Base-by-base conservation (phyloP, 1,284 basidiomycete genomes). In the Marasmius oreades region DNA sequence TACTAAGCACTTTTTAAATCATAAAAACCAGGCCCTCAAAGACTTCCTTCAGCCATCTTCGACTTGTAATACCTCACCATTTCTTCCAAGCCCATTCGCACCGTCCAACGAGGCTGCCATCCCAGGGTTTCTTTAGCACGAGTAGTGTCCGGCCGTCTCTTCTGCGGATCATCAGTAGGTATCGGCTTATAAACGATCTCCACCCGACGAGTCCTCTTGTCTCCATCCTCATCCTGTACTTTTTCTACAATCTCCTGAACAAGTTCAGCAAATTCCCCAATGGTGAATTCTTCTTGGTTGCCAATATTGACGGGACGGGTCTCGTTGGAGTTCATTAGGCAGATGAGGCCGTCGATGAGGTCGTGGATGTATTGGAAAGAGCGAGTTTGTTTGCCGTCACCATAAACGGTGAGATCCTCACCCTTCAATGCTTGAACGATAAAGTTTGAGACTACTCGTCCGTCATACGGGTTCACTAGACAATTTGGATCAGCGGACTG, bases 371-470 rank as follows among this genome's bases (percentile, higher is more conserved):
- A 97, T 76, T 95, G 93, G 85, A 98, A 97, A 18, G 95, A 98
- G 57, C 96, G 89, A 20, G 96, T 98, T 75, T 98, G 95, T 48
- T 78, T 85, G 59, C 96, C 96, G 68, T 98, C 96, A 52, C 96
- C 96, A 73, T 98, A 99, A 48, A 98, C 90, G 51, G 95, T 97
- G 79, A 99, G 86, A 71, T 97, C 91, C 74, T 98, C 89, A 52
- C 94, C 95, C 64, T 90, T 90, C 57, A 99, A 84, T 8, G 95
- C 96, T 67, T 98, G 95, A 55, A 98, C 90, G 69, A 98, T 96
- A 73, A 99, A 98, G 77, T 98, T 98, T 68, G 93, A 96, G 34
- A 99, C 96, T 57, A 99, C 94, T 57, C 96, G 90, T 23, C 96
- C 96, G 68, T 98, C 96, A 68, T 86, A 85, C 1, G 95, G 93